These are phyloP conservation scores for Bruguiera sexangula DNA, from an alignment of 345 rosid genomes.

Conservation along the genomic window DNA sequence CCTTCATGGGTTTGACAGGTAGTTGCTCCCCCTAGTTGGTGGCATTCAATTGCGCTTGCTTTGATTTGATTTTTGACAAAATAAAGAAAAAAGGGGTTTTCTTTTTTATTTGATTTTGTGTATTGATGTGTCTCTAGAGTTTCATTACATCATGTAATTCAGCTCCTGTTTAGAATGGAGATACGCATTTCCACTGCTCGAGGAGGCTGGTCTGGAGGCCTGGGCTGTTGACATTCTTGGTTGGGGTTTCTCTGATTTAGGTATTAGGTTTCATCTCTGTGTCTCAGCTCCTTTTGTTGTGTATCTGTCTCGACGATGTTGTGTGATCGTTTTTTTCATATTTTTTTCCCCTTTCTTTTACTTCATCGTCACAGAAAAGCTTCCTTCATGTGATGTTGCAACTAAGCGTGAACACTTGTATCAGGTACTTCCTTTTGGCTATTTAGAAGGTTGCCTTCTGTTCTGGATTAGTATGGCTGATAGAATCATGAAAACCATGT, in stretches of 20 bases:
- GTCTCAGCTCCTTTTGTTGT: neutral
- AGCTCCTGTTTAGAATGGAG: slow-evolving; percentile 99
- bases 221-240: slow-evolving; percentile 95
- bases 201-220: slow-evolving; percentile 82
- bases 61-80: neutral
- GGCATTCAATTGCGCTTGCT: too few species aligned
- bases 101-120: neutral
- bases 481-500: too few species aligned
- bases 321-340: neutral
- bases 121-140: slow-evolving; percentile 14
- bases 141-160: slow-evolving; percentile 32
- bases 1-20: slow-evolving; percentile 96
- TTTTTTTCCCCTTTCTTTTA: neutral
- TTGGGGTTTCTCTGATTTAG: slow-evolving; percentile 96
- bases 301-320: neutral
- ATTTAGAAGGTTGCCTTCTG: neutral
- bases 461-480: neutral
- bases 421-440: slow-evolving; percentile 44
- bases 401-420: slow-evolving; percentile 77
- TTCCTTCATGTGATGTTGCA: slow-evolving; percentile 60
- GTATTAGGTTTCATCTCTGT: slow-evolving; percentile 57
- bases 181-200: slow-evolving; percentile 73
- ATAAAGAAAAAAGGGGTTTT: neutral
- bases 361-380: slow-evolving; percentile 38
- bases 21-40: neutral